phyloP scores from a whole-genome alignment of 2,329 filamentous ascomycete species.

The Fusarium armeniacum region DNA sequence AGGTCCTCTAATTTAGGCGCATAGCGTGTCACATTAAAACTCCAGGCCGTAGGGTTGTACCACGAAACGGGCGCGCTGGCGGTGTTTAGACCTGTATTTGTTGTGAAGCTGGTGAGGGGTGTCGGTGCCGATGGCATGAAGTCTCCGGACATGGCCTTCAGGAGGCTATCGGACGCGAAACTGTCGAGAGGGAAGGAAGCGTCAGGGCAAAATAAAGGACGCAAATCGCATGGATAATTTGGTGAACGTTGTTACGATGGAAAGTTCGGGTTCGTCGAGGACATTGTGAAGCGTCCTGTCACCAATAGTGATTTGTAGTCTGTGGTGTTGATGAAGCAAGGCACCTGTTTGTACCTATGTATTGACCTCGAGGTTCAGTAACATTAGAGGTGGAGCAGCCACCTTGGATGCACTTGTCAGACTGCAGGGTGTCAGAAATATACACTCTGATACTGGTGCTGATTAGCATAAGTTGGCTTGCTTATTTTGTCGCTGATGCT shows the following conservation, averaged over 20 bases:
- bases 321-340: slow-evolving; percentile 33
- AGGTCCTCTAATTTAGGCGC: slow-evolving; percentile 77
- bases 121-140: slow-evolving; percentile 40
- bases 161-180: slow-evolving; percentile 18
- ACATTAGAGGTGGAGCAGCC: slow-evolving; percentile 7
- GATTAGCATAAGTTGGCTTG: background rate
- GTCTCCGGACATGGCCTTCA: slow-evolving; percentile 47
- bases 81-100: slow-evolving; percentile 26
- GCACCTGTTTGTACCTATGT: slow-evolving; percentile 2
- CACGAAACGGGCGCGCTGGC: slow-evolving; percentile 54
- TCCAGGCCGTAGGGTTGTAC: slow-evolving; percentile 70
- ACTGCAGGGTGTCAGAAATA: background rate
- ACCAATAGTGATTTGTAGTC: slow-evolving; percentile 32
- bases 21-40: slow-evolving; percentile 70
- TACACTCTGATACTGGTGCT: background rate
- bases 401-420: slow-evolving; percentile 15
- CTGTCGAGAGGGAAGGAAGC: slow-evolving; percentile 1
- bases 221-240: slow-evolving; percentile 7
- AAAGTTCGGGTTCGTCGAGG: slow-evolving; percentile 27
- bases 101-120: slow-evolving; percentile 41
- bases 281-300: slow-evolving; percentile 45
- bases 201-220: background rate
- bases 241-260: slow-evolving; percentile 24
- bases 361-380: slow-evolving; percentile 28
- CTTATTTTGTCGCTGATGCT: background rate